These are phyloP conservation scores for Sporothrix luriei DNA, from an alignment of 2,329 filamentous ascomycete genomes.

Conservation along the genomic window DNA sequence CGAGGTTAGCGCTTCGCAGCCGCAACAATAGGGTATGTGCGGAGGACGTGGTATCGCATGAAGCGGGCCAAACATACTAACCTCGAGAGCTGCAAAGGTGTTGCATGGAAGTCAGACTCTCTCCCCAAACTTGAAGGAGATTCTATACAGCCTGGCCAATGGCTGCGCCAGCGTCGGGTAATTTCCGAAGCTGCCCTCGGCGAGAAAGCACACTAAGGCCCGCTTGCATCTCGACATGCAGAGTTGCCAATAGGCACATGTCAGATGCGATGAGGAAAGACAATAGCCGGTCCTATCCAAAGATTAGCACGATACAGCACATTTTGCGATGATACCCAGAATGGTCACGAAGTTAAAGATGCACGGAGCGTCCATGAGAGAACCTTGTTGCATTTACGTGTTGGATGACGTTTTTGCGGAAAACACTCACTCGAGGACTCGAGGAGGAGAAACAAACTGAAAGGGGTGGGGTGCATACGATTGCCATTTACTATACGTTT, in stretches of 20 bases:
- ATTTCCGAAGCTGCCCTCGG: neutral
- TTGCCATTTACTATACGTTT: neutral
- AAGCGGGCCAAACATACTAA: neutral
- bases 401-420: neutral
- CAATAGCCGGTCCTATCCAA: neutral
- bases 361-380: neutral
- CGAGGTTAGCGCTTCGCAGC: neutral
- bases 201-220: neutral
- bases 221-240: neutral
- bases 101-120: neutral
- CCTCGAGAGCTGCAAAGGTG: neutral
- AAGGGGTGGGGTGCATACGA: neutral
- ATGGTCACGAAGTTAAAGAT: neutral
- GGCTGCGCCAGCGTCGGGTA: constrained; percentile 12
- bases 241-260: neutral
- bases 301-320: neutral
- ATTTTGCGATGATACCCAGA: constrained; percentile 4
- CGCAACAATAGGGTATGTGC: neutral
- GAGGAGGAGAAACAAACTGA: neutral
- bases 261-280: too few species aligned
- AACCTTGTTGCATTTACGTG: neutral
- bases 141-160: constrained; percentile 8
- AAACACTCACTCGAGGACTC: neutral
- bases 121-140: neutral
- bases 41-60: neutral